phyloP scores from a whole-genome alignment of 2,329 filamentous ascomycete genomes.

The Zymoseptoria tritici region DNA sequence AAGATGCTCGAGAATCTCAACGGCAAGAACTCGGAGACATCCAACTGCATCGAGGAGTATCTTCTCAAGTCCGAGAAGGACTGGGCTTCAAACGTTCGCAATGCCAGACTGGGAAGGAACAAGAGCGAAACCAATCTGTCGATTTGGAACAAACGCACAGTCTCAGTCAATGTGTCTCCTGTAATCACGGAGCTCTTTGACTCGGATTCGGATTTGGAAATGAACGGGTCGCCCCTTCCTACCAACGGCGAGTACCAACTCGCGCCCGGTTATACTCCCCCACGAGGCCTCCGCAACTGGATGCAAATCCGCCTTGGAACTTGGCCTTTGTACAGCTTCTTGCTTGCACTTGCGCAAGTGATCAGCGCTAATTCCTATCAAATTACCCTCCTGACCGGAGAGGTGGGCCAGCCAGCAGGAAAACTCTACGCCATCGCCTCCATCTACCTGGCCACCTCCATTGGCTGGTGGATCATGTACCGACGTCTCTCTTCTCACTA shows the following conservation, averaged over 20 bases:
- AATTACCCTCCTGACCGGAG: constrained; percentile 56
- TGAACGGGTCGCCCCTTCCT: constrained; percentile 13
- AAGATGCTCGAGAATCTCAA: constrained; percentile 47
- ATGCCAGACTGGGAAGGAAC: constrained; percentile 49
- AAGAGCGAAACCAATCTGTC: constrained; percentile 16
- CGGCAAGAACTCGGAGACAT: constrained; percentile 48
- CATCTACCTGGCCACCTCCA: constrained; percentile 50
- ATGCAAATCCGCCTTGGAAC: constrained; percentile 50
- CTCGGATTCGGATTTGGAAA: neutral
- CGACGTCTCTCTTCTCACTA: constrained; percentile 49
- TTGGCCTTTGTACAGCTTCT: constrained; percentile 55
- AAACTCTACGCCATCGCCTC: constrained; percentile 54
- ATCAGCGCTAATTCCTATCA: constrained; percentile 59
- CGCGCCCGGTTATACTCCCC: constrained; percentile 47
- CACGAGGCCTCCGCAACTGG: constrained; percentile 50
- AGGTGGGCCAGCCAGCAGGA: constrained; percentile 48
- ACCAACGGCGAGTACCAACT: constrained; percentile 45
- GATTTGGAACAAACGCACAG: constrained; percentile 1
- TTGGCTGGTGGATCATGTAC: constrained; percentile 56
- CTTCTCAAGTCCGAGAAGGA: constrained; percentile 57
- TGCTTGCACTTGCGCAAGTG: constrained; percentile 55
- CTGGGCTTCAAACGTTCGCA: constrained; percentile 53
- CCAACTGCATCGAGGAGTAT: constrained; percentile 54
- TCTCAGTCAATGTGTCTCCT: constrained; percentile 26
- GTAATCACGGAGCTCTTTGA: neutral